Evolutionary conservation across 306 rosid species (phyloP), one percentile per base, ranked within the genome.

Genomic region (Adenanthera pavonina): DNA sequence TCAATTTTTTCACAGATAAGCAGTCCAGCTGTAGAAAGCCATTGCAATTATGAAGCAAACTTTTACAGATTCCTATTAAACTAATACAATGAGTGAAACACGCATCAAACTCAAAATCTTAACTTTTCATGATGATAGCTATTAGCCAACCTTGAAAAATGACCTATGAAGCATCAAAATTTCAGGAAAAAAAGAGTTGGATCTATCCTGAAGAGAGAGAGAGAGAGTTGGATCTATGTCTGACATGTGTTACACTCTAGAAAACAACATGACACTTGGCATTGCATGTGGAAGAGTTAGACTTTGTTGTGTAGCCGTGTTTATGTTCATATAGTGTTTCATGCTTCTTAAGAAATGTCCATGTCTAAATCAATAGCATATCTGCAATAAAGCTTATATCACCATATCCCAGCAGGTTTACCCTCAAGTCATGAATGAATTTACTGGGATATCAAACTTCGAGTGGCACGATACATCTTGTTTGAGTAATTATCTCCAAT

Each of bases 1-100:
- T 85, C 69, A 36, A 40, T 83, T 77, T 70, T 60, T 71, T 43
- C 78, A 73, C 34, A 57, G 61, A 72, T 57, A 38, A 54, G 56
- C 72, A 75, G 15, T 74, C 30, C 73, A 38, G 14, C 41, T 57
- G 40, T 41, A 64, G 44, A 76, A 52, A 62, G 43, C 49, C n/a
- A 76, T 70, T 51, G n/a, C 6, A 70, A 51, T 59, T 30, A 4
- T 35, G 65, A 72, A 79, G 48, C 48, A 20, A 51, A 61, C 57
- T 20, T 40, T 19, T 34, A 59, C 6, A 60, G 9, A 47, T 57
- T 76, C 66, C 33, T 68, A 36, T 30, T 52, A 61, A 64, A 34
- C 61, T 43, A 41, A 66, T 66, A 43, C 59, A 54, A 41, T 19
- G 34, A 44, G 16, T 75, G 19, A 72, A 83, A 25, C 74, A 61